Percentiles rank a stretch among this genome's conserved stretches.
phyloP scores from a whole-genome alignment of 2,329 filamentous ascomycete genomes.

The Fusarium torreyae region DNA sequence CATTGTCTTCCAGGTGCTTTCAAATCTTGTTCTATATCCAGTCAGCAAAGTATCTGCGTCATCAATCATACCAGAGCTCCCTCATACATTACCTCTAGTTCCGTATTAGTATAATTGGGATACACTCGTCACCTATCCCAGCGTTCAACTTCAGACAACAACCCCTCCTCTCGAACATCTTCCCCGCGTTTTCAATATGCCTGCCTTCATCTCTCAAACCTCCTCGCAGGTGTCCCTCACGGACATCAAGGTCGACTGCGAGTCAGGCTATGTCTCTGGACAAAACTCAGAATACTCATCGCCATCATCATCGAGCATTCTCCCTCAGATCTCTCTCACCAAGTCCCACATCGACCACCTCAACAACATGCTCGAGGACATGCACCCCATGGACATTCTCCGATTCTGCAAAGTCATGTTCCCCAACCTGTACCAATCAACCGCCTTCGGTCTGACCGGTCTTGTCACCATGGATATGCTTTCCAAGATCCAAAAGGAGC shows the following conservation, averaged over 20 bases:
- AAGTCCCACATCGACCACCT: slow-evolving; percentile 90
- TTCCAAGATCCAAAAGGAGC: slow-evolving; percentile 77
- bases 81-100: slow-evolving; percentile 22
- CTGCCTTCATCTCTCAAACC: slow-evolving; percentile 55
- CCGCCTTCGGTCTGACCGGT: slow-evolving; percentile 85
- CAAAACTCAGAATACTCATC: slow-evolving; percentile 58
- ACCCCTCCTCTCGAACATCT: slow-evolving; percentile 19
- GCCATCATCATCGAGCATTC: slow-evolving; percentile 54
- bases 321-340: slow-evolving; percentile 88
- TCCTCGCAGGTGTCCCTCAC: slow-evolving; percentile 59
- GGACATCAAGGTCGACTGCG: slow-evolving; percentile 65
- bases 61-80: slow-evolving; percentile 38
- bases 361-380: slow-evolving; percentile 88
- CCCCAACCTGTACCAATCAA: slow-evolving; percentile 89
- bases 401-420: slow-evolving; percentile 93
- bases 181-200: slow-evolving; percentile 52
- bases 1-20: slow-evolving; percentile 40
- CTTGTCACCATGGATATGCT: slow-evolving; percentile 90
- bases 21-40: slow-evolving; percentile 33
- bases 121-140: slow-evolving; percentile 29
- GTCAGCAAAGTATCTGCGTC: slow-evolving; percentile 48
- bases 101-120: slow-evolving; percentile 41
- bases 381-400: slow-evolving; percentile 91
- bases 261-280: slow-evolving; percentile 88
- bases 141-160: slow-evolving; percentile 43